A percentile compares a stretch with the other conserved stretches of the same genome.
Conservation (phyloP, 2,329 filamentous ascomycete genomes). For the Penicillium vulpinum region DNA sequence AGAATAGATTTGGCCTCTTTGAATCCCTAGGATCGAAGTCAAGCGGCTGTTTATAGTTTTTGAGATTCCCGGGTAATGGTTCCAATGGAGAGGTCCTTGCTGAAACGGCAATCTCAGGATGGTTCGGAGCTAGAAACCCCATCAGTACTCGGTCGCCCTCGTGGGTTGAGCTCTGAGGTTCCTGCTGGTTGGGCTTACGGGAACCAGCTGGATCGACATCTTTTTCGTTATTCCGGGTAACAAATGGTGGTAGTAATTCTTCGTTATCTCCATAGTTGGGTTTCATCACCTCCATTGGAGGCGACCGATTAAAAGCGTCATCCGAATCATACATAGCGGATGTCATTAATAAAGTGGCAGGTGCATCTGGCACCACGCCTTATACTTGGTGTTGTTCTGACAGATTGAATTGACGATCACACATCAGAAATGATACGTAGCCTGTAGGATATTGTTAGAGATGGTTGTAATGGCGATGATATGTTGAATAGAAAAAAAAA, state of each 20-base stretch:
- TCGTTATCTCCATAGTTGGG: slow-evolving; percentile 35
- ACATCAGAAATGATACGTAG: slow-evolving; percentile 4
- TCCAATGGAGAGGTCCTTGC: slow-evolving; percentile 56
- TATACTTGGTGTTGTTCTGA: background rate
- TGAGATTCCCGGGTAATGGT: slow-evolving; percentile 30
- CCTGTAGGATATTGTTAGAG: slow-evolving; percentile 5
- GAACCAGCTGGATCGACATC: slow-evolving; percentile 25
- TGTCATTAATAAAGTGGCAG: slow-evolving; percentile 30
- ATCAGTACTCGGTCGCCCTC: slow-evolving; percentile 65
- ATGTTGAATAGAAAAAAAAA: background rate
- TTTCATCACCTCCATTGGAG: slow-evolving; percentile 34
- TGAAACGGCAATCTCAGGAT: slow-evolving; percentile 62
- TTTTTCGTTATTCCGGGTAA: slow-evolving; percentile 23
- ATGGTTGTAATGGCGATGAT: background rate
- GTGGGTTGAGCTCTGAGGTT: slow-evolving; percentile 48
- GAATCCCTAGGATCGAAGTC: slow-evolving; percentile 2
- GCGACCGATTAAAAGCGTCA: slow-evolving; percentile 40
- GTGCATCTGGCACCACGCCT: slow-evolving; percentile 8
- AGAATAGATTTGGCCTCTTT: background rate
- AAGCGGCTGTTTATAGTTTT: slow-evolving; percentile 16
- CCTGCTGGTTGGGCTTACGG: slow-evolving; percentile 36
- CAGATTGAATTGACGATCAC: background rate
- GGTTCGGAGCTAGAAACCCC: slow-evolving; percentile 62
- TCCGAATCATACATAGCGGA: slow-evolving; percentile 45
- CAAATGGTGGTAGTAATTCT: slow-evolving; percentile 37